These are phyloP conservation scores for Dryadomyces quercivorus DNA, from an alignment of 2,329 filamentous ascomycete genomes.

Conservation along the genomic window DNA sequence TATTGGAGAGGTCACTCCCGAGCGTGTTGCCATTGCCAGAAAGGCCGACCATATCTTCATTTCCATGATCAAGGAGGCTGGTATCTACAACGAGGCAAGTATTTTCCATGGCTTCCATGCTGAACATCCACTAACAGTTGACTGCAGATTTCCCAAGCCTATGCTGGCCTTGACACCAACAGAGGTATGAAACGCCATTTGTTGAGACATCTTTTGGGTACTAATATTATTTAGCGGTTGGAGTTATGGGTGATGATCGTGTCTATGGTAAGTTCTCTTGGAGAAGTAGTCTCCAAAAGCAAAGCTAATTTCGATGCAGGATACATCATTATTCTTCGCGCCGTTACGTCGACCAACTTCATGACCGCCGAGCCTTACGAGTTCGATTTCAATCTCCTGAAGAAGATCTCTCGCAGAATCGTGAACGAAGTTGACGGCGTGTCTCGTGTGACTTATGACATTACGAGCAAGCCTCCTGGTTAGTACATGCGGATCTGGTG, in stretches of 20 bases:
- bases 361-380: slow-evolving; percentile 65
- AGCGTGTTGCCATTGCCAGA: slow-evolving; percentile 68
- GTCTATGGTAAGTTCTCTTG: slow-evolving; percentile 17
- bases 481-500: neutral
- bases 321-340: slow-evolving; percentile 27
- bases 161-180: slow-evolving; percentile 31
- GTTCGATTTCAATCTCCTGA: slow-evolving; percentile 53
- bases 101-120: neutral
- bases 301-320: slow-evolving; percentile 17
- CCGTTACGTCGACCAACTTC: slow-evolving; percentile 45
- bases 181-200: slow-evolving; percentile 15
- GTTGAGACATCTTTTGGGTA: neutral
- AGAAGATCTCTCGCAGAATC: slow-evolving; percentile 53
- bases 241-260: slow-evolving; percentile 26
- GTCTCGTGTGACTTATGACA: slow-evolving; percentile 57
- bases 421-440: slow-evolving; percentile 67
- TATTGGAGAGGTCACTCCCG: slow-evolving; percentile 70
- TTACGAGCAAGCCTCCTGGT: slow-evolving; percentile 44
- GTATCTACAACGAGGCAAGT: slow-evolving; percentile 51
- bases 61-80: slow-evolving; percentile 57
- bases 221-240: slow-evolving; percentile 18
- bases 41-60: slow-evolving; percentile 72
- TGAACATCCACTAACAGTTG: neutral
- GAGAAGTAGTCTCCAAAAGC: neutral
- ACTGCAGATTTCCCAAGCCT: slow-evolving; percentile 32